Percentiles rank a stretch among this genome's conserved stretches.
Evolutionary conservation across 2,329 filamentous ascomycete species (phyloP).

Genomic region (Sarocladium kiliense): DNA sequence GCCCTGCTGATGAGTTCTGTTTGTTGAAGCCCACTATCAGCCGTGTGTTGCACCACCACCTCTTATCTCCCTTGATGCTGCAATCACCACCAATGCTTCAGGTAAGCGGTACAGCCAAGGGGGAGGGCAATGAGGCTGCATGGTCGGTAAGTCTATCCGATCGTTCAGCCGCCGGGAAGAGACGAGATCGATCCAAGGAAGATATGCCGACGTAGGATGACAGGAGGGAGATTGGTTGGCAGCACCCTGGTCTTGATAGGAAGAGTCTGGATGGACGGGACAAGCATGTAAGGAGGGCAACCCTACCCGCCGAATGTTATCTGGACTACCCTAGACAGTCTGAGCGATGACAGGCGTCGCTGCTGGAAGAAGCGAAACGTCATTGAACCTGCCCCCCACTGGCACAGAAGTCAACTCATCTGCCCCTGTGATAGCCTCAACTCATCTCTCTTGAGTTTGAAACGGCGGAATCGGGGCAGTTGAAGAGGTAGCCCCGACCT

Average conservation of each 20-base stretch:
- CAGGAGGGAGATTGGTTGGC: not conserved
- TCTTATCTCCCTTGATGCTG: no score
- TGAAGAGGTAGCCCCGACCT: not conserved
- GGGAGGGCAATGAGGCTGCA: no score
- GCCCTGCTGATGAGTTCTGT: no score
- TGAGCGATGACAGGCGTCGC: no score
- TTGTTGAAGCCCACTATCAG: no score
- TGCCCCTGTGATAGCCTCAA: not conserved
- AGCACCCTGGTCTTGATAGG: slow-evolving; percentile 1
- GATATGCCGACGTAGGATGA: not conserved
- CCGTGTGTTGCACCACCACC: no score
- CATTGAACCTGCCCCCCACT: no score
- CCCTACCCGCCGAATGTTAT: no score
- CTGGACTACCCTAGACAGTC: not conserved
- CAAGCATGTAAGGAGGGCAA: no score
- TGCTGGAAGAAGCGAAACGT: no score
- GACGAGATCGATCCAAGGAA: not conserved
- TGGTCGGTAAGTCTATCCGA: not conserved
- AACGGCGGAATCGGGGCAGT: not conserved
- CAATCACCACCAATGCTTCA: no score
- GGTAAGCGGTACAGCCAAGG: no score
- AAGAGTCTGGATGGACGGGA: not conserved
- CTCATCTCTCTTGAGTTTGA: not conserved
- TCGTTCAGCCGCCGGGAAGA: not conserved
- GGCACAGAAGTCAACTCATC: not conserved